Conservation (phyloP, 2,329 filamentous ascomycete genomes). For the Hortaea werneckii region DNA sequence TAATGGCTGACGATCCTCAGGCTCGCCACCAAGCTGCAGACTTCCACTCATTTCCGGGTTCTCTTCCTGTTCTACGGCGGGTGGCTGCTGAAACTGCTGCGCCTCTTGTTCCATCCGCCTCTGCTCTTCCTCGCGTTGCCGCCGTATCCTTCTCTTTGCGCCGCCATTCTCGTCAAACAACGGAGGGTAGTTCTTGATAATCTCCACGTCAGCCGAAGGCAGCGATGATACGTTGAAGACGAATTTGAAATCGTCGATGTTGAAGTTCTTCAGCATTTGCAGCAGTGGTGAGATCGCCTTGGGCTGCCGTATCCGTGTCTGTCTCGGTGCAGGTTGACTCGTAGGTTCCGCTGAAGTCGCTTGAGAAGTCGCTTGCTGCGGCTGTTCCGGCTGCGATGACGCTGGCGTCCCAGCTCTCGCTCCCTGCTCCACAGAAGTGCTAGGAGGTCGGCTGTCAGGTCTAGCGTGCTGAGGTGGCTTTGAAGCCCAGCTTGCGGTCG, state of each 20-base stretch:
- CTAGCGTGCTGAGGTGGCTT: constrained; percentile 54
- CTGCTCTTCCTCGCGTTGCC: constrained; percentile 51
- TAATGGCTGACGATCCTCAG: constrained; percentile 58
- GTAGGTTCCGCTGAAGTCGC: constrained; percentile 1
- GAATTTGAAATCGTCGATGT: constrained; percentile 40
- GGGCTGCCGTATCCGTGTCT: constrained; percentile 6
- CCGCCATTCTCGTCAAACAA: constrained; percentile 77
- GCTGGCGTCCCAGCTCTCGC: constrained; percentile 31
- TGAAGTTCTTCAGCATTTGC: constrained; percentile 31
- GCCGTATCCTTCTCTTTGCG: constrained; percentile 65
- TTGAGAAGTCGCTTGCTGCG: constrained; percentile 7
- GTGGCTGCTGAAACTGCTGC: constrained; percentile 41
- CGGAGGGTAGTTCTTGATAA: constrained; percentile 55
- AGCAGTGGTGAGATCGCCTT: constrained; percentile 21
- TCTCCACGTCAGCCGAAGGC: constrained; percentile 38
- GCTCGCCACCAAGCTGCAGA: constrained; percentile 81
- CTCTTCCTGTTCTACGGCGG: constrained; percentile 36
- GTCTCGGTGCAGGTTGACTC: constrained; percentile 3
- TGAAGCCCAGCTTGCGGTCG: constrained; percentile 86
- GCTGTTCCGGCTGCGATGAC: constrained; percentile 1
- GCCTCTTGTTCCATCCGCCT: constrained; percentile 44
- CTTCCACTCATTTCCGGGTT: constrained; percentile 69
- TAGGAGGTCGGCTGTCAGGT: constrained; percentile 70
- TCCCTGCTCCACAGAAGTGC: constrained; percentile 68
- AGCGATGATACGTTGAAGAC: constrained; percentile 41